These are phyloP conservation scores for Simmondsia chinensis DNA, from an alignment of 148 eudicot genomes.

Conservation along the genomic window DNA sequence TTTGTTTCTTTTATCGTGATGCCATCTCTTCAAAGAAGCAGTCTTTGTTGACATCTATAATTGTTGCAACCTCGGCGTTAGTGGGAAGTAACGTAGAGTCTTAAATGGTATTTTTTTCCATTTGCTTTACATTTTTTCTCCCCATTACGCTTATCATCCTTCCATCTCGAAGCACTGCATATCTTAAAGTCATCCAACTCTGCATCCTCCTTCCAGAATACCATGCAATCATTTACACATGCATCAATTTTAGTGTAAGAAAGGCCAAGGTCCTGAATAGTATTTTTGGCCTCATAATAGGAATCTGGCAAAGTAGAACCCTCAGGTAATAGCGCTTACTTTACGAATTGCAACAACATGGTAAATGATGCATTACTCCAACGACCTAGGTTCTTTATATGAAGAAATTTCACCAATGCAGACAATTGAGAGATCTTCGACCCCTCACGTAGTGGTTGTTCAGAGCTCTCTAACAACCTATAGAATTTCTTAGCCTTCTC, in stretches of 20 bases:
- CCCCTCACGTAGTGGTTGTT: neutral
- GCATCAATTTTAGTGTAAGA: constrained; percentile 1
- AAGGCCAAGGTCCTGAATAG: neutral
- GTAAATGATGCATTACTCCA: constrained; percentile 3
- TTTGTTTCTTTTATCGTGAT: neutral
- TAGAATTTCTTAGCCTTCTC: neutral
- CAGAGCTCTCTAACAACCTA: neutral
- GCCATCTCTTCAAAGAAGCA: neutral
- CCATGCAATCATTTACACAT: neutral
- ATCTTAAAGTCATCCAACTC: neutral
- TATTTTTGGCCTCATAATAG: neutral
- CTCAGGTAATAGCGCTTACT: neutral
- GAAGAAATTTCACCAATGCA: neutral
- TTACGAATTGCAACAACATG: neutral
- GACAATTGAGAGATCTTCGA: neutral
- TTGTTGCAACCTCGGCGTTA: neutral
- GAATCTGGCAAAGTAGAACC: neutral
- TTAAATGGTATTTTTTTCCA: neutral
- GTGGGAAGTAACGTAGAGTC: neutral
- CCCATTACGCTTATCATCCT: neutral
- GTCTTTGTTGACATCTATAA: neutral
- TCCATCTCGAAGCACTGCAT: neutral
- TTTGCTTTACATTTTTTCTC: neutral
- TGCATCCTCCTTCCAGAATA: neutral
- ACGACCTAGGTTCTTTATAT: neutral